Conservation (phyloP, 371 early-diverging fungal species). For the Mucor circinelloides region DNA sequence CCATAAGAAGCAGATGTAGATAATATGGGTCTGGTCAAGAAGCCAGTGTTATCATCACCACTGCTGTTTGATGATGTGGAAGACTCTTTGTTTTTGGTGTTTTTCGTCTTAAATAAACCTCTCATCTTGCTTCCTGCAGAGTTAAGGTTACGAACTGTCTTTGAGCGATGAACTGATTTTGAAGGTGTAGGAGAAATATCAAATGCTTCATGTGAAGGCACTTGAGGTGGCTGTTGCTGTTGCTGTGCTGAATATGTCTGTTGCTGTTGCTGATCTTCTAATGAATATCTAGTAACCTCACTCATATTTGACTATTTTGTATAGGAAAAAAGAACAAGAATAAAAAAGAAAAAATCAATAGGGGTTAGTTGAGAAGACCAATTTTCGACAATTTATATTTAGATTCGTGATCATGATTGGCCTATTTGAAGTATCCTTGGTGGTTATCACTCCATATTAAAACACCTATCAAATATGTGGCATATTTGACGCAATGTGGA, state of each 20-base stretch:
- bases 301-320: not conserved
- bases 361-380: not conserved
- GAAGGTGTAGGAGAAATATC: slow-evolving; percentile 17
- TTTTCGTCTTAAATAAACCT: slow-evolving; percentile 28
- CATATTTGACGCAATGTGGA: not conserved
- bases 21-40: slow-evolving; percentile 10
- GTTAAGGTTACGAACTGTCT: slow-evolving; percentile 33
- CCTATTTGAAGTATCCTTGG: not conserved
- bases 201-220: slow-evolving; percentile 13
- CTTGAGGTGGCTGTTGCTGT: slow-evolving; percentile 13
- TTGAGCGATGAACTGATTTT: slow-evolving; percentile 29
- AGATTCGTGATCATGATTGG: not conserved
- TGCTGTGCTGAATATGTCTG: not conserved
- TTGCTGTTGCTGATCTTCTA: slow-evolving; percentile 6
- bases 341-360: not conserved
- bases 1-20: slow-evolving; percentile 29
- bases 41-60: not conserved
- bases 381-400: not conserved
- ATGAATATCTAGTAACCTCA: slow-evolving; percentile 4
- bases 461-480: not conserved
- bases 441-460: not conserved
- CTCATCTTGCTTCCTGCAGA: slow-evolving; percentile 31
- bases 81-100: slow-evolving; percentile 1
- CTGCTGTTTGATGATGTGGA: not conserved
- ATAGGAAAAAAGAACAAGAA: not conserved